Evolutionary conservation across 164 flowering plant species (phyloP).

Genomic region (Chloranthus sessilifolius): DNA sequence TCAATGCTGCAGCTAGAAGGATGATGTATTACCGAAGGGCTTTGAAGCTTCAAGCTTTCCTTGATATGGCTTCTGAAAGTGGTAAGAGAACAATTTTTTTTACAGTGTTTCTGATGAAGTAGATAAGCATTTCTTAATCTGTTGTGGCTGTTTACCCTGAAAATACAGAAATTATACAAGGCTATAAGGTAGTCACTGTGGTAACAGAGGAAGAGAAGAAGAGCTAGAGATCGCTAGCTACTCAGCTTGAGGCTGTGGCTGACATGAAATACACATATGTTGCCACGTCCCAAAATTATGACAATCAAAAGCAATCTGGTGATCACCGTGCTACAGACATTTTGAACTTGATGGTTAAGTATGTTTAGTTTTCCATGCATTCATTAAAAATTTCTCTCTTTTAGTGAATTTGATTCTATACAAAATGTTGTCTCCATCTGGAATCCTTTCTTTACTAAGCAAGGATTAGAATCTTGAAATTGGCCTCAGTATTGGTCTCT

Average conservation of each 20-base stretch:
- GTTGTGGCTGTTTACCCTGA: neutral
- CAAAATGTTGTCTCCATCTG: too few species aligned
- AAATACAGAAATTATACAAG: slow-evolving; percentile 13
- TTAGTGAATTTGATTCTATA: too few species aligned
- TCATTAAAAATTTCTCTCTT: neutral
- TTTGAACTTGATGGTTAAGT: slow-evolving; percentile 20
- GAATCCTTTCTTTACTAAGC: too few species aligned
- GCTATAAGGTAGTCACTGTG: slow-evolving; percentile 12
- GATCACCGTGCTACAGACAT: slow-evolving; percentile 20
- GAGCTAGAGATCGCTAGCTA: slow-evolving; percentile 11
- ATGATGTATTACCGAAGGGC: too few species aligned
- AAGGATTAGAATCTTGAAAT: too few species aligned
- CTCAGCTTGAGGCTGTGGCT: slow-evolving; percentile 18
- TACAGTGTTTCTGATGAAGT: neutral
- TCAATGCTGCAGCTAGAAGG: neutral
- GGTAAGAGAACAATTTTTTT: neutral
- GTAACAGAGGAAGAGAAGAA: slow-evolving; percentile 18
- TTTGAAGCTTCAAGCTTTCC: too few species aligned
- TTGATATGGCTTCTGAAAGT: too few species aligned
- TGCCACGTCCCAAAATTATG: slow-evolving; percentile 19
- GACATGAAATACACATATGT: too few species aligned
- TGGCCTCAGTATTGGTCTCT: too few species aligned
- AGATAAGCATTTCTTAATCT: neutral
- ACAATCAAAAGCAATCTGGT: too few species aligned
- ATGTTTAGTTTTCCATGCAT: neutral